Base-by-base conservation (phyloP, 2,329 filamentous ascomycete species). In the Alternaria gaisen region DNA sequence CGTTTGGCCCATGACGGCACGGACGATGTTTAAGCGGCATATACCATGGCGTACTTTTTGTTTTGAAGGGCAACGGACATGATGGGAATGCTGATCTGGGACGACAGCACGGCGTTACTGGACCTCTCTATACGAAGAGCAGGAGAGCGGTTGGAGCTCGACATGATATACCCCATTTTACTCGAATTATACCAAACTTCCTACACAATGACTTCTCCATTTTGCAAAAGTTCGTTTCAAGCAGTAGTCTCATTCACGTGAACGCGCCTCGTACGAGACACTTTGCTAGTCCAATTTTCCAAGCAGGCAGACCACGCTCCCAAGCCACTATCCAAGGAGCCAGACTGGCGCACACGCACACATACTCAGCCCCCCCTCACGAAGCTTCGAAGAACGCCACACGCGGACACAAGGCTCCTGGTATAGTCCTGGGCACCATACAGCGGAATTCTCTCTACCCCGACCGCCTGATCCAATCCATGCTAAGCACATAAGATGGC, bases 131-230 rank as follows among this genome's bases (percentile, higher is more conserved):
- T 18, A 44, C 26, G 43, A 51, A 53, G 56, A 26, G 28, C 30
- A 48, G 42, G 34, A 48, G 56, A 38, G 34, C 42, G 51, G 30
- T 32, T 30, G 42, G 48, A 56, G 63, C 53, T 56, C 54, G 51
- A 60, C 58, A 68, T 64, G 67, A 70, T 70, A 70, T 69, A 67
- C 66, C 67, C 67, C 64, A 56, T 54, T 63, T 44, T 55, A 32
- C 14, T 57, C 18, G 43, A 65, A 61, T 58, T 47, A 30, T 36
- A 58, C 40, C 34, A 26, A 56, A 43, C 36, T 18, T 55, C 32
- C 36, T 52, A 42, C 46, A 47, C 28, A 6, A 43, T 22, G 5
- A 11, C 16, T 32, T 34, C 18, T n/a, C 7, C 9, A 30, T 55
- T 16, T 38, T 40, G 6, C 44, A 52, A 26, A 51, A 28, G 11